Conservation (phyloP, 2,329 filamentous ascomycete species). For the Periconia digitata region DNA sequence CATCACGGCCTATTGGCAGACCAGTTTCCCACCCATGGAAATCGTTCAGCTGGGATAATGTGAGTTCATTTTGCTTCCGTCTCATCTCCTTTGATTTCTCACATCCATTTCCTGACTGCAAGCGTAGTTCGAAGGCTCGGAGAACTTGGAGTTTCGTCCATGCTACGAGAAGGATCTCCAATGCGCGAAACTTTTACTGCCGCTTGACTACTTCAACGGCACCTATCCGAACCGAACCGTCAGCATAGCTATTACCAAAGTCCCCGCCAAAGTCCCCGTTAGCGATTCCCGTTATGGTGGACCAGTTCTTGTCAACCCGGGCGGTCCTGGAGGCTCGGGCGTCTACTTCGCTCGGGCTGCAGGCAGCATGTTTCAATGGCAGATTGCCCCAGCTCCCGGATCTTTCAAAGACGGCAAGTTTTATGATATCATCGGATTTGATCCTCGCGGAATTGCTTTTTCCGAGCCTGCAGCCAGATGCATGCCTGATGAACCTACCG, state of each 20-base stretch:
- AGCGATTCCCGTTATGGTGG: slow-evolving; percentile 44
- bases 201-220: slow-evolving; percentile 42
- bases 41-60: not conserved
- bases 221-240: slow-evolving; percentile 29
- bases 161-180: slow-evolving; percentile 35
- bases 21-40: too few relatives aligned
- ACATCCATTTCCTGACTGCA: slow-evolving; percentile 5
- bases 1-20: too few relatives aligned
- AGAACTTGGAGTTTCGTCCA: slow-evolving; percentile 31
- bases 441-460: slow-evolving; percentile 46
- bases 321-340: slow-evolving; percentile 48
- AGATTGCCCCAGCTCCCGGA: slow-evolving; percentile 29
- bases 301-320: slow-evolving; percentile 47
- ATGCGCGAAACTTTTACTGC: slow-evolving; percentile 39
- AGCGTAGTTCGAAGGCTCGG: slow-evolving; percentile 24
- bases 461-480: slow-evolving; percentile 40
- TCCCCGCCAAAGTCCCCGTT: slow-evolving; percentile 38
- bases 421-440: slow-evolving; percentile 50
- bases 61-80: not conserved
- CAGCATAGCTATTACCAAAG: slow-evolving; percentile 35
- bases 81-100: slow-evolving; percentile 9
- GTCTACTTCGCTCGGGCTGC: slow-evolving; percentile 28
- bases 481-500: slow-evolving; percentile 29
- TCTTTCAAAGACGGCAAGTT: slow-evolving; percentile 32
- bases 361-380: slow-evolving; percentile 26